Base-by-base conservation (phyloP, 2,329 filamentous ascomycete species). In the Chalara sp. region DNA sequence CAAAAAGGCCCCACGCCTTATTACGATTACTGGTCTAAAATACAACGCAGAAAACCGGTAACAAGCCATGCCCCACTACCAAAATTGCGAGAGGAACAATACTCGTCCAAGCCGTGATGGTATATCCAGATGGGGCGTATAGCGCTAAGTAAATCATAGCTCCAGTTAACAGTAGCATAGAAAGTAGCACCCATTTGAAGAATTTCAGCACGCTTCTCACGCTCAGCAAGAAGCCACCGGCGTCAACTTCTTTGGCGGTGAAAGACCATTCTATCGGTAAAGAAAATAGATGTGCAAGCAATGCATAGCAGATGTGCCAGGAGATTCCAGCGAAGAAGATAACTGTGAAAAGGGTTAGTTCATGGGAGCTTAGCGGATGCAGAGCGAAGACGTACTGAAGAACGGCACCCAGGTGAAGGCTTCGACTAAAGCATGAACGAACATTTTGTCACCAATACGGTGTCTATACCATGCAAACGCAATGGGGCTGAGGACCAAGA, bases 231-330 rank as follows among this genome's bases (percentile, higher is more conserved):
- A 21, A 21, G 21, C 21, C 3, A 21, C 21, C 21, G 21, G 21
- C 21, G 21, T 21, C 21, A 21, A 21, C 21, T 21, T 21, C 21
- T 21, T 21, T 21, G 21, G 74, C 71, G 2, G 78, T 80, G 29
- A 76, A 72, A 42, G 76, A 76, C 78, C 77, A 58, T 43, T 49
- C 57, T 68, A 71, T 71, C 52, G 71, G 63, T 54, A 72, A 64
- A 54, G 62, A 55, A 55, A 71, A 64, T 57, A 70, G 65, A 55
- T 71, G 68, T 48, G 59, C 66, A 30, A 70, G 56, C 12, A 71
- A 53, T 0, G 68, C 68, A 52, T 68, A 65, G 42, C 64, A 68
- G 21, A 71, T 60, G 58, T 71, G 68, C 42, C 70, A 54, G 29
- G 68, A 69, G 39, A 71, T 49, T 13, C 68, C 68, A 31, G 68